These are phyloP conservation scores for Phialemoniopsis sp. DNA, from an alignment of 2,329 filamentous ascomycete genomes.

Conservation along the genomic window DNA sequence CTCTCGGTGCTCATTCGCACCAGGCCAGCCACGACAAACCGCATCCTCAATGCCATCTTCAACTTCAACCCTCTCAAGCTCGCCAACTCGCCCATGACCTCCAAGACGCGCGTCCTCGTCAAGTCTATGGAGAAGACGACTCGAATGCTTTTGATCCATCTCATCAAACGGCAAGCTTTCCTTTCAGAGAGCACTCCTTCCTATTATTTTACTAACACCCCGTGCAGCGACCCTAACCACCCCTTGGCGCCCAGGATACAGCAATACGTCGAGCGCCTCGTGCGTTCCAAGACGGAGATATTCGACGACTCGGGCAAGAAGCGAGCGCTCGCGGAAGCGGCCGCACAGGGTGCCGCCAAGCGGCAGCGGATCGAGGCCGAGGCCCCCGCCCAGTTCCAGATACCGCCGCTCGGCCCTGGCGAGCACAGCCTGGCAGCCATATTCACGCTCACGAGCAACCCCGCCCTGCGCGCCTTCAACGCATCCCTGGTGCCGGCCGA, in stretches of 20 bases:
- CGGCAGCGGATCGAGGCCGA: slow-evolving; percentile 65
- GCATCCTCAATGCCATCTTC: slow-evolving; percentile 80
- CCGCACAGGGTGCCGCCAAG: slow-evolving; percentile 76
- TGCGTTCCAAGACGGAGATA: slow-evolving; percentile 72
- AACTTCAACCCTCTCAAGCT: slow-evolving; percentile 89
- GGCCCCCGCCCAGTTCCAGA: slow-evolving; percentile 40
- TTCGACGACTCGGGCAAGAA: slow-evolving; percentile 79
- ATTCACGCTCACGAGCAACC: slow-evolving; percentile 78
- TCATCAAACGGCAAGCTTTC: slow-evolving; percentile 65
- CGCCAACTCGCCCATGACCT: slow-evolving; percentile 71
- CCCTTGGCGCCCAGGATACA: slow-evolving; percentile 75
- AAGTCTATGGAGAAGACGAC: slow-evolving; percentile 95
- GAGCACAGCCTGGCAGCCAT: slow-evolving; percentile 77
- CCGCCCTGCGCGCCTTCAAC: slow-evolving; percentile 73
- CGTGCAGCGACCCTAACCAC: slow-evolving; percentile 70
- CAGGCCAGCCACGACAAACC: slow-evolving; percentile 75
- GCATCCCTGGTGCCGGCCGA: slow-evolving; percentile 73
- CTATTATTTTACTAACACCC: slow-evolving; percentile 14
- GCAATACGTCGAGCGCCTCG: slow-evolving; percentile 78
- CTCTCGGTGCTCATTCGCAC: slow-evolving; percentile 79
- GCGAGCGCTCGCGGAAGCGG: slow-evolving; percentile 65
- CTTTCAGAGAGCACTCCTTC: not conserved
- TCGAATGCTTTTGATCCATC: slow-evolving; percentile 75
- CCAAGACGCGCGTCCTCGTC: slow-evolving; percentile 75
- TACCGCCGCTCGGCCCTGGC: slow-evolving; percentile 70